Conservation (phyloP, 2,329 filamentous ascomycete genomes). For the Ophiostoma tasmaniense region DNA sequence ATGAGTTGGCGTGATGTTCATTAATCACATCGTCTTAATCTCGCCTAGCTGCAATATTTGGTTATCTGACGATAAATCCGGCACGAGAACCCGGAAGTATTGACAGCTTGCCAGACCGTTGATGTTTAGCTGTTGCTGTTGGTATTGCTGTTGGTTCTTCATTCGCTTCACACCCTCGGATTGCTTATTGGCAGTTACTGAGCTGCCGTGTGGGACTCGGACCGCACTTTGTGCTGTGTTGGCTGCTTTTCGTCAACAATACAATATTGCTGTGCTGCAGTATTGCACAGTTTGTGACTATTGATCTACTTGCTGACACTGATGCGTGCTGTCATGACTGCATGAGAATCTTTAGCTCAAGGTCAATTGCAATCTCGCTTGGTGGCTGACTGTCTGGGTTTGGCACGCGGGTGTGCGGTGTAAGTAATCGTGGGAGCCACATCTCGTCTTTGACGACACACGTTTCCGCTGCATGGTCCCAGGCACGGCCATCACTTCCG, state of each 20-base stretch:
- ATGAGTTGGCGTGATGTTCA: neutral
- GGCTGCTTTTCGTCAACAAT: too few species aligned
- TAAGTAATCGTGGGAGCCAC: neutral
- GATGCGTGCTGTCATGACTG: neutral
- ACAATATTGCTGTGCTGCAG: neutral
- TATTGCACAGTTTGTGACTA: neutral
- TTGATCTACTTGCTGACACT: neutral
- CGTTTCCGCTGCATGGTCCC: neutral
- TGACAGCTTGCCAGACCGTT: neutral
- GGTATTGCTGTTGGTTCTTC: neutral
- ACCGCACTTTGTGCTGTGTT: neutral
- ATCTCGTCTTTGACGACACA: neutral
- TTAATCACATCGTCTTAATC: neutral
- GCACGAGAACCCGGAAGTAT: too few species aligned
- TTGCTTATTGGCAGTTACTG: neutral
- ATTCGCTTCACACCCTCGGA: neutral
- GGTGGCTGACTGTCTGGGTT: neutral
- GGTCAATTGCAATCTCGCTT: neutral
- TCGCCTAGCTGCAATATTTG: neutral
- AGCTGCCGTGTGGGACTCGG: neutral
- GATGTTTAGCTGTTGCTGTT: neutral
- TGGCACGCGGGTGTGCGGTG: neutral
- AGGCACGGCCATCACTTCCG: neutral
- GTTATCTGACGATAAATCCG: neutral
- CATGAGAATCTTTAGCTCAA: neutral